Base-by-base conservation (phyloP, 768 basidiomycete genomes). In the Russula emetica region DNA sequence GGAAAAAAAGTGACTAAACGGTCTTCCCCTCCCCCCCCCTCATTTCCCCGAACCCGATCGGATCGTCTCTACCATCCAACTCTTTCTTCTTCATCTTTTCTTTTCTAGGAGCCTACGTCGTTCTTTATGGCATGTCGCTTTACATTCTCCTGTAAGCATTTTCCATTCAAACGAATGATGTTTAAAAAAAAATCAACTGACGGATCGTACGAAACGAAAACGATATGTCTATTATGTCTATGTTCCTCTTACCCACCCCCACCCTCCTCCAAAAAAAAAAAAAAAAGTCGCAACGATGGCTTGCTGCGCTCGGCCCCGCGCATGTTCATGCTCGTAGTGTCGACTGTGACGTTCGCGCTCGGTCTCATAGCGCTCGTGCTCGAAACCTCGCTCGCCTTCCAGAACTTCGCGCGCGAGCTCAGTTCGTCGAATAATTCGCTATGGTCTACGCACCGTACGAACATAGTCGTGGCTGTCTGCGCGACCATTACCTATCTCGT, bases 141-240 rank as follows among this genome's bases (percentile, higher is more conserved):
- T 61, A 61, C 55, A 56, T 61, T 50, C 64, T 65, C 20, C 55
- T 61, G 64, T 65, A 26, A 61, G 64, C 20, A 34, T 34, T 11
- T 34, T 11, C 34, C 34, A 34, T 34, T 34, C 34, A 3, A 34
- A 34, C 34, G 34, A 34, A 34, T 13, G 34, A 11, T 10, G 32
- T 32, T 32, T 28, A 28, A 28, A 28, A 28, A n/a, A n/a, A n/a
- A n/a, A n/a, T n/a, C 3, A 30, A 20, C 50, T 34, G 30, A 53
- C 52, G 52, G 30, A 14, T 20, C 30, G 18, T 30, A 53, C 51
- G 30, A 20, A 40, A 1, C 13, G 14, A 14, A 0, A 7, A n/a
- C n/a, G n/a, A n/a, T n/a, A n/a, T n/a, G n/a, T n/a, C n/a, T n/a
- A n/a, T n/a, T n/a, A n/a, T n/a, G n/a, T n/a, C n/a, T n/a, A n/a